A percentile compares a stretch with the other conserved stretches of the same genome.
Evolutionary conservation across 129 eudicot species (phyloP).

Genomic region (Helianthus annuus): DNA sequence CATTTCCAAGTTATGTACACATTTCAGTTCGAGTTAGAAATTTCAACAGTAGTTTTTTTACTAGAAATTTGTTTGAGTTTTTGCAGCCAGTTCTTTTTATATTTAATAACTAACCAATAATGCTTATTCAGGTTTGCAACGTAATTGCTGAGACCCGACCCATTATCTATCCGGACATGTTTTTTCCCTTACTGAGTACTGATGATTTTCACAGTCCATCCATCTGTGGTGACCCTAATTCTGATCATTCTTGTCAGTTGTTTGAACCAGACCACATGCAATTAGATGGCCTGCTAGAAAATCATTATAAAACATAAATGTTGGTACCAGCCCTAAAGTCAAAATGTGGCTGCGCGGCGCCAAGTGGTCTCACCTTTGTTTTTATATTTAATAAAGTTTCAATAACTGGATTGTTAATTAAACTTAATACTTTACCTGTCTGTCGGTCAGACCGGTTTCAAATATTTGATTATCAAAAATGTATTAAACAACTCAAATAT

Average conservation of each 20-base stretch:
- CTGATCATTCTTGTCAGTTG: background rate
- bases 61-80: background rate
- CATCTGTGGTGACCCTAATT: background rate
- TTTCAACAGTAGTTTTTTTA: background rate
- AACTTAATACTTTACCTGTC: too few species aligned
- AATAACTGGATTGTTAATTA: too few species aligned
- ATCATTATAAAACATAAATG: slow-evolving; percentile 11
- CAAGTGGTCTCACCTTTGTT: background rate
- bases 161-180: background rate
- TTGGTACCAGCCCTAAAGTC: slow-evolving; percentile 20
- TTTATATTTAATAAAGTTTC: background rate
- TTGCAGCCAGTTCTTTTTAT: background rate
- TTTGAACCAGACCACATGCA: slow-evolving; percentile 1
- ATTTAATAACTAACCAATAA: background rate
- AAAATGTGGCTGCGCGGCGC: slow-evolving; percentile 12
- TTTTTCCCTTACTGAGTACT: background rate
- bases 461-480: too few species aligned
- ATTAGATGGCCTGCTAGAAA: slow-evolving; percentile 1
- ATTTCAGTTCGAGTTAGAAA: background rate
- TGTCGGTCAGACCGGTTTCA: too few species aligned
- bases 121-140: background rate
- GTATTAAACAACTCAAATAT: too few species aligned
- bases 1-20: slow-evolving; percentile 28
- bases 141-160: background rate
- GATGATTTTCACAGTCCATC: background rate